Evolutionary conservation across 1,139 yeast species (phyloP).

Genomic region (Candida tropicalis): DNA sequence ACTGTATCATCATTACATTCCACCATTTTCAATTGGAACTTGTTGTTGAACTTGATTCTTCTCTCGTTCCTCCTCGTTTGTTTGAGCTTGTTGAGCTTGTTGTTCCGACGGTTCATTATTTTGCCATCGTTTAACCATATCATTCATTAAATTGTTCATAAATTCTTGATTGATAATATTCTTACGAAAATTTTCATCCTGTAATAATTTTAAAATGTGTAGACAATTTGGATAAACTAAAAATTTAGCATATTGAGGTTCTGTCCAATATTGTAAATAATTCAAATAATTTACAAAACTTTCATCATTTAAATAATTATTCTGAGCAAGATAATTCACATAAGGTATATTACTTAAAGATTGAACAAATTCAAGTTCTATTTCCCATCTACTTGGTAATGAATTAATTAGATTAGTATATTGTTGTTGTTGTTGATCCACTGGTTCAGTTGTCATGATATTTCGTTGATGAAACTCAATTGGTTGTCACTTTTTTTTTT

Average conservation of each 20-base stretch:
- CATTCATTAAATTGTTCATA: conserved; percentile 65
- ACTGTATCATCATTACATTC: not conserved
- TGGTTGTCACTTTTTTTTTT: conserved; percentile 2
- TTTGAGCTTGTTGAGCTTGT: not conserved
- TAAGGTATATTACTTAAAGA: conserved; percentile 80
- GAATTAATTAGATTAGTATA: conserved; percentile 23
- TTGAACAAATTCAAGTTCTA: conserved; percentile 81
- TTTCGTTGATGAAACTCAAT: conserved; percentile 1
- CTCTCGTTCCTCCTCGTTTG: conserved; percentile 3
- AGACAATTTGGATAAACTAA: conserved; percentile 76
- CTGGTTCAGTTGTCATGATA: not conserved
- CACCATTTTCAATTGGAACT: not conserved
- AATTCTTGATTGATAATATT: conserved; percentile 59
- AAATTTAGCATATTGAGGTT: conserved; percentile 65
- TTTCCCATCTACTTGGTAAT: conserved; percentile 77
- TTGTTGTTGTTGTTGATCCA: conserved; percentile 9
- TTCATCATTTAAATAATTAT: conserved; percentile 62
- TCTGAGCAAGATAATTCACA: conserved; percentile 73
- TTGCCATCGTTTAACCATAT: conserved; percentile 76
- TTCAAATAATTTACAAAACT: conserved; percentile 64
- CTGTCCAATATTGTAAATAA: conserved; percentile 75
- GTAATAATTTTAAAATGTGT: conserved; percentile 62
- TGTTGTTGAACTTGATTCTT: not conserved
- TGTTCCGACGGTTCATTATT: conserved; percentile 9
- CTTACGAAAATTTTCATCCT: conserved; percentile 56